These are phyloP conservation scores for Microbotryomycetes sp. DNA, from an alignment of 1,284 basidiomycete genomes.

Conservation along the genomic window DNA sequence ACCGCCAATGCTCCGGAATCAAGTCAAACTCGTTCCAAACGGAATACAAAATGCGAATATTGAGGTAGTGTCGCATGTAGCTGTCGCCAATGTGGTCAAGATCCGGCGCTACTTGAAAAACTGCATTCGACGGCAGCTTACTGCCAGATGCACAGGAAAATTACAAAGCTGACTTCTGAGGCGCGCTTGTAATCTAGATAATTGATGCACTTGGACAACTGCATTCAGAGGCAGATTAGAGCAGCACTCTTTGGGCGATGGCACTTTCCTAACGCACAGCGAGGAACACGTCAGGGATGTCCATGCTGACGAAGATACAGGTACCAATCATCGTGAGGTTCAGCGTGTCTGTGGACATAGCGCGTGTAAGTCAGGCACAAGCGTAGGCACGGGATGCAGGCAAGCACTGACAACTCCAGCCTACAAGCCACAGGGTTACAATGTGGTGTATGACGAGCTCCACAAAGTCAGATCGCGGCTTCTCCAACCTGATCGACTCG, in stretches of 20 bases:
- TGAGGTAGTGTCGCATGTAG: constrained; percentile 93
- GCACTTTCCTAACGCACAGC: constrained; percentile 52
- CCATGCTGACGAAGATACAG: constrained; percentile 93
- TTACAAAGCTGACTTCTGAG: constrained; percentile 58
- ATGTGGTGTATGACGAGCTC: constrained; percentile 57
- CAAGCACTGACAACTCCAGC: constrained; percentile 67
- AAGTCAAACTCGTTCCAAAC: constrained; percentile 74
- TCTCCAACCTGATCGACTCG: constrained; percentile 36
- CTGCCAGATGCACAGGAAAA: constrained; percentile 75
- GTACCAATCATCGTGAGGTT: constrained; percentile 76
- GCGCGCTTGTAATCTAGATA: constrained; percentile 57
- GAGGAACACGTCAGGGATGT: constrained; percentile 83
- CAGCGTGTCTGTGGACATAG: constrained; percentile 19
- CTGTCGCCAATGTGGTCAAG: no score
- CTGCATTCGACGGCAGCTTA: no score
- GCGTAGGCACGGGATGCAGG: not conserved
- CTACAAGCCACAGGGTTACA: constrained; percentile 91
- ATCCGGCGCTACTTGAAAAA: no score
- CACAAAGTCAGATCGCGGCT: constrained; percentile 44
- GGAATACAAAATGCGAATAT: constrained; percentile 77
- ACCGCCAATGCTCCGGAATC: constrained; percentile 47
- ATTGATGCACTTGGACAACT: constrained; percentile 80
- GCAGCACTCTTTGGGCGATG: not conserved
- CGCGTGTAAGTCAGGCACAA: not conserved
- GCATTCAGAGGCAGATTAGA: constrained; percentile 4